phyloP scores from a whole-genome alignment of 1,139 yeast genomes.

The Sugiyamaella castrensis region DNA sequence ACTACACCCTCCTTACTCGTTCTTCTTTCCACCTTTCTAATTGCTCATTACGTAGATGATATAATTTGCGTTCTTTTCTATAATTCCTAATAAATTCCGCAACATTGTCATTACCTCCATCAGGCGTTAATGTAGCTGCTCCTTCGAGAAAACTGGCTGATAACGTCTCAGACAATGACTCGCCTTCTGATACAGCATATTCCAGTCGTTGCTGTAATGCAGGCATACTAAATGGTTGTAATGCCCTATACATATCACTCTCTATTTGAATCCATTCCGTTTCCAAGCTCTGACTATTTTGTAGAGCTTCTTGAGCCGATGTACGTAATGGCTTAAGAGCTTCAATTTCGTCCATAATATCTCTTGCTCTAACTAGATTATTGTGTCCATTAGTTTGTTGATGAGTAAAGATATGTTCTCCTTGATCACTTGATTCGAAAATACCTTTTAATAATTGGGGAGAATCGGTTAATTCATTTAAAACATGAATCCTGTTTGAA shows the following conservation, averaged over 20 bases:
- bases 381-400: constrained; percentile 21
- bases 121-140: constrained; percentile 14
- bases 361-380: constrained; percentile 25
- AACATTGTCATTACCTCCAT: constrained; percentile 28
- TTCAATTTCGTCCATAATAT: constrained; percentile 19
- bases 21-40: constrained; percentile 64
- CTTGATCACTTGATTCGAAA: constrained; percentile 18
- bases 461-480: constrained; percentile 19
- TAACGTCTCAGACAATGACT: constrained; percentile 36
- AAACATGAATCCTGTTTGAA: constrained; percentile 17
- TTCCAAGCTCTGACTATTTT: constrained; percentile 24
- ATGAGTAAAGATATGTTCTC: constrained; percentile 17
- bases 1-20: constrained; percentile 46
- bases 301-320: constrained; percentile 15
- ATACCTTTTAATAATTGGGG: constrained; percentile 22
- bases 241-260: constrained; percentile 42
- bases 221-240: constrained; percentile 39
- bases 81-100: constrained; percentile 46
- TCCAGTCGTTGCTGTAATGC: constrained; percentile 35
- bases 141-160: constrained; percentile 35
- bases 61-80: constrained; percentile 46
- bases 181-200: constrained; percentile 35
- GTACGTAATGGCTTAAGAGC: constrained; percentile 28
- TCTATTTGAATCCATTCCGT: constrained; percentile 35
- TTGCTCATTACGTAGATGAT: constrained; percentile 57